Conservation (phyloP, 2,329 filamentous ascomycete species). For the Talaromyces rugulosus region DNA sequence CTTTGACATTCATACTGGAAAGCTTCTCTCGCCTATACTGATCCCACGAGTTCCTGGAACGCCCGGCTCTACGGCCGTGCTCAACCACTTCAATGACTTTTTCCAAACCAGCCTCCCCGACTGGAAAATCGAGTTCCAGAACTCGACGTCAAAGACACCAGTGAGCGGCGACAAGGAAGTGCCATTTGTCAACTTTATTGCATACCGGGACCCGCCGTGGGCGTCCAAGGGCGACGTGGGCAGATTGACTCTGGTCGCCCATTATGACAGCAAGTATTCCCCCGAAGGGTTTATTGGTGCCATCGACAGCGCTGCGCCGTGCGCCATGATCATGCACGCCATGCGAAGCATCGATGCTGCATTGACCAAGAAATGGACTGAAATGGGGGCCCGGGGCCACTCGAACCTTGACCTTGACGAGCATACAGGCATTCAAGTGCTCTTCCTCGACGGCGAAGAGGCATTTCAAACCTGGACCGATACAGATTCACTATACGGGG, state of each 20-base stretch:
- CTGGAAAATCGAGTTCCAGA: slow-evolving; percentile 81
- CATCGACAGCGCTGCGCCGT: slow-evolving; percentile 88
- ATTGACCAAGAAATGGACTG: slow-evolving; percentile 75
- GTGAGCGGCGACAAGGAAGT: slow-evolving; percentile 65
- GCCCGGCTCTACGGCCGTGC: slow-evolving; percentile 65
- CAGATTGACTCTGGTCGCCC: slow-evolving; percentile 80
- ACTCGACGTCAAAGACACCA: slow-evolving; percentile 82
- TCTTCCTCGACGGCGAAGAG: slow-evolving; percentile 92
- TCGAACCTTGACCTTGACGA: slow-evolving; percentile 57
- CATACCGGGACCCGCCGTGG: slow-evolving; percentile 85
- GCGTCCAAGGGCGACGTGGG: slow-evolving; percentile 68
- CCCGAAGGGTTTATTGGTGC: slow-evolving; percentile 89
- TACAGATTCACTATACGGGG: slow-evolving; percentile 81
- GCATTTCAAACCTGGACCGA: slow-evolving; percentile 78
- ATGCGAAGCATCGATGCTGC: slow-evolving; percentile 75
- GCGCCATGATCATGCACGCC: slow-evolving; percentile 86
- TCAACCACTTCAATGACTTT: slow-evolving; percentile 80
- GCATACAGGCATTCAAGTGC: slow-evolving; percentile 78
- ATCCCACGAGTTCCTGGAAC: slow-evolving; percentile 86
- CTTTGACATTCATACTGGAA: slow-evolving; percentile 73
- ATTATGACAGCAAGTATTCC: slow-evolving; percentile 81
- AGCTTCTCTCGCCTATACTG: slow-evolving; percentile 79
- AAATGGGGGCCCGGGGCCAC: slow-evolving; percentile 60
- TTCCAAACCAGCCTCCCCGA: slow-evolving; percentile 68
- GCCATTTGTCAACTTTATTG: slow-evolving; percentile 82